Evolutionary conservation across 1,139 yeast species (phyloP).

Genomic region (Yamadazyma dushanensis): DNA sequence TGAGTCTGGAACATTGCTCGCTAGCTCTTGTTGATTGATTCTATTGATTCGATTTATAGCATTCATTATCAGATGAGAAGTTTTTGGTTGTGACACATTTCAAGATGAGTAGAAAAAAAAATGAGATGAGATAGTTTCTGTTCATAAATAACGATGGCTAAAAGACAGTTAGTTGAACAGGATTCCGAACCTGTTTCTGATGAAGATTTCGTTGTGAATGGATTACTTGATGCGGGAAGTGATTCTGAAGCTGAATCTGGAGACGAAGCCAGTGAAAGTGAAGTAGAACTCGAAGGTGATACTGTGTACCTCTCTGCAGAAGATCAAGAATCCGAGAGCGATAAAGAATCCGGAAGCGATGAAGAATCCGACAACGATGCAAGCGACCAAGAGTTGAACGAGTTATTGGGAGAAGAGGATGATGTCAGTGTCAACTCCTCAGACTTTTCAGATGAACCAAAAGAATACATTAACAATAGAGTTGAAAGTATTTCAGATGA

Average conservation of each 20-base stretch:
- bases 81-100: constrained; percentile 11
- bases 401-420: constrained; percentile 53
- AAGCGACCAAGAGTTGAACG: constrained; percentile 63
- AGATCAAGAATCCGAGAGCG: constrained; percentile 28
- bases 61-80: constrained; percentile 36
- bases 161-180: constrained; percentile 14
- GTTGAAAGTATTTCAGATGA: constrained; percentile 38
- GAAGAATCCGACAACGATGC: constrained; percentile 38
- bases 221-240: constrained; percentile 24
- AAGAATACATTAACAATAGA: constrained; percentile 47
- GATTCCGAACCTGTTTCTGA: constrained; percentile 25
- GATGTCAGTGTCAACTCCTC: constrained; percentile 37
- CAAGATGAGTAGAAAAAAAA: constrained; percentile 12
- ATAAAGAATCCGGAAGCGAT: constrained; percentile 27
- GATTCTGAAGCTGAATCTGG: constrained; percentile 9
- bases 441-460: constrained; percentile 50
- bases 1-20: constrained; percentile 52
- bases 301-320: constrained; percentile 18
- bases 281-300: constrained; percentile 24
- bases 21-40: constrained; percentile 69
- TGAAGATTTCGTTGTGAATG: constrained; percentile 28
- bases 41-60: constrained; percentile 52
- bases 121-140: constrained; percentile 16
- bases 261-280: constrained; percentile 8
- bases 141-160: constrained; percentile 8